Base-by-base conservation (phyloP, 2,329 filamentous ascomycete species). In the Paecilomyces sp. region DNA sequence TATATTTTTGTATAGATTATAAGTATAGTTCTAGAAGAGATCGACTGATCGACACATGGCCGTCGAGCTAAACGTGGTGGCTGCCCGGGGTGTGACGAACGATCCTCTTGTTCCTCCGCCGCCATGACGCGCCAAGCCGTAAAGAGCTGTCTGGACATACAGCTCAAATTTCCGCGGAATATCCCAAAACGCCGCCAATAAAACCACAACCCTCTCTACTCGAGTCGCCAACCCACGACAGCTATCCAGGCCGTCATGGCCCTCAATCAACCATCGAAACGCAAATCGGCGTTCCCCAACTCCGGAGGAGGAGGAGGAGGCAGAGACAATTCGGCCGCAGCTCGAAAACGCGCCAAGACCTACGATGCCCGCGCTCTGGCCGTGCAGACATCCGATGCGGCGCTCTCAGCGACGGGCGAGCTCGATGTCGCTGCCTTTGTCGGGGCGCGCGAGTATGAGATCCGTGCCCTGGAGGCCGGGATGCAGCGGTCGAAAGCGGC, bases 341-440 rank as follows among this genome's bases (percentile, higher is more conserved):
- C 68, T 54, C 72, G 72, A 56, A 79, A 79, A 69, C 77, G 77
- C 62, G 73, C 72, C 59, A 79, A 78, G 71, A 73, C 67, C 6
- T 69, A 70, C 41, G 73, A 79, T 66, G 77, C 77, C 50, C 77
- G 77, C 53, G 72, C 70, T 9, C 70, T 80, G 22, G 75, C 77
- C 15, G 74, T 76, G 8, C 77, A 80, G 65, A 74, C 76, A 36
- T 70, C 76, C 53, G 76, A 79, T 30, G 74, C 77, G 54, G 77
- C 77, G 31, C 73, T 80, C 55, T 85, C 85, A 66, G 79, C 78
- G 59, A 82, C 84, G 75, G 94, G 93, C 71, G 88, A 95, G 70
- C 82, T 99, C 61, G 88, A 97, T 71, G 83, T 97, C 57, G 86
- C 89, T 65, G 85, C 88, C 30, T 99, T 97, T 68, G 83, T 97